Conservation (phyloP, 2,329 filamentous ascomycete species). For the Aspergillus sp. region DNA sequence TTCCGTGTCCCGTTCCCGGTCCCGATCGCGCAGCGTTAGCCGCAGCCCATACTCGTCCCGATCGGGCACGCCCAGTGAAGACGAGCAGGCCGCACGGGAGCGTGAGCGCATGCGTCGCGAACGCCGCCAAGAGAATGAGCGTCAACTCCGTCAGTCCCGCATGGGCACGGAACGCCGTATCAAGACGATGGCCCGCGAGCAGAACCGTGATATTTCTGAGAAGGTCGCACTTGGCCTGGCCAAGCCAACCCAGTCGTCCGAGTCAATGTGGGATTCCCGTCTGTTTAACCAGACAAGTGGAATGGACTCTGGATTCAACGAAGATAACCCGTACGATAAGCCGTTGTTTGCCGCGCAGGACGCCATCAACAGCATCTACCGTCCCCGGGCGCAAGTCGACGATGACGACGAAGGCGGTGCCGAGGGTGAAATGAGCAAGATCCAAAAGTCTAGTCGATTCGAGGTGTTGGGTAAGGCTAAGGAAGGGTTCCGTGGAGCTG, state of each 20-base stretch:
- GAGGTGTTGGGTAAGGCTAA: slow-evolving; percentile 81
- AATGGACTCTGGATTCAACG: slow-evolving; percentile 90
- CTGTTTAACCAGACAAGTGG: slow-evolving; percentile 93
- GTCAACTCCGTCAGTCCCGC: slow-evolving; percentile 85
- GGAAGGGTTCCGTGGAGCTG: slow-evolving; percentile 82
- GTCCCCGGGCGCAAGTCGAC: slow-evolving; percentile 69
- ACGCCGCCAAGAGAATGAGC: slow-evolving; percentile 75
- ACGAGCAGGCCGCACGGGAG: slow-evolving; percentile 70
- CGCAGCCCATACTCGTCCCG: slow-evolving; percentile 45
- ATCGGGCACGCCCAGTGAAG: slow-evolving; percentile 53
- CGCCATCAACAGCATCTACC: slow-evolving; percentile 90
- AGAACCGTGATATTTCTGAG: slow-evolving; percentile 94
- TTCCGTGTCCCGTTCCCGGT: slow-evolving; percentile 39
- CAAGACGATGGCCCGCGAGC: slow-evolving; percentile 90
- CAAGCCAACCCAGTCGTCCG: slow-evolving; percentile 87
- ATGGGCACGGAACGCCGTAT: slow-evolving; percentile 93
- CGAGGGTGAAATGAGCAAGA: slow-evolving; percentile 80
- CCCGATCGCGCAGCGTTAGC: slow-evolving; percentile 46
- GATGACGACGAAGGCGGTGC: slow-evolving; percentile 78
- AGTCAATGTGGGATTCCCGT: slow-evolving; percentile 95
- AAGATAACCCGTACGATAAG: slow-evolving; percentile 97
- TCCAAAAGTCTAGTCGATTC: slow-evolving; percentile 81
- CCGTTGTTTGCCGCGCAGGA: slow-evolving; percentile 95
- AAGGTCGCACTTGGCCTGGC: slow-evolving; percentile 93
- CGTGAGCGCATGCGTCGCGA: slow-evolving; percentile 77